A percentile compares a stretch with the other conserved stretches of the same genome.
phyloP scores from a whole-genome alignment of 768 basidiomycete genomes.

The Royoungia palumana region DNA sequence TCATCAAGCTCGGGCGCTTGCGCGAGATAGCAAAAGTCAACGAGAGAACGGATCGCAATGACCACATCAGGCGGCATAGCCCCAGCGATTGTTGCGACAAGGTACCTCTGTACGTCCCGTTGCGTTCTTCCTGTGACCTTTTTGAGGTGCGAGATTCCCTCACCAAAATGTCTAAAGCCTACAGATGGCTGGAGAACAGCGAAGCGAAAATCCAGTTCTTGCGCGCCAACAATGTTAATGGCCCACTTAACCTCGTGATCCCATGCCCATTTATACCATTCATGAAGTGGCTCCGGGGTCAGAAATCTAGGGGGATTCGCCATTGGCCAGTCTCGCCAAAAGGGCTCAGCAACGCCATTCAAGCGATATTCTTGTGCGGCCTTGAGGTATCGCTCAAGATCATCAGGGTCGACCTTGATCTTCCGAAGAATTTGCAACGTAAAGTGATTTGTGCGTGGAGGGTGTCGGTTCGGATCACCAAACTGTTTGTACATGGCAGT shows the following conservation, averaged over 20 bases:
- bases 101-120: too few species aligned
- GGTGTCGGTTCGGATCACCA: too few species aligned
- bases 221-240: neutral
- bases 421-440: slow-evolving; percentile 1
- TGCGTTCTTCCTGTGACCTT: too few species aligned
- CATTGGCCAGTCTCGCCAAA: slow-evolving; percentile 1
- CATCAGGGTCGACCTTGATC: slow-evolving; percentile 17
- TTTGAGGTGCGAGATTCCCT: slow-evolving; percentile 30
- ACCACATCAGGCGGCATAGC: too few species aligned
- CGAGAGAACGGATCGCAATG: neutral
- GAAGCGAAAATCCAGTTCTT: neutral
- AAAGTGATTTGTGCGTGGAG: neutral
- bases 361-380: neutral
- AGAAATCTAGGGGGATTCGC: neutral
- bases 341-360: neutral
- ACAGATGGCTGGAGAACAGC: slow-evolving; percentile 1
- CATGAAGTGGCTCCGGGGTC: slow-evolving; percentile 4
- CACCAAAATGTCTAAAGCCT: slow-evolving; percentile 35
- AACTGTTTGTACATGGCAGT: too few species aligned
- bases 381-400: slow-evolving; percentile 22
- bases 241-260: slow-evolving; percentile 13
- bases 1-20: slow-evolving; percentile 14
- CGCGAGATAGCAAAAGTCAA: slow-evolving; percentile 26
- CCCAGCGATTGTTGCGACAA: too few species aligned
- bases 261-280: slow-evolving; percentile 15